Base-by-base conservation (phyloP, 257 asterid species). In the Solanum peruvianum region DNA sequence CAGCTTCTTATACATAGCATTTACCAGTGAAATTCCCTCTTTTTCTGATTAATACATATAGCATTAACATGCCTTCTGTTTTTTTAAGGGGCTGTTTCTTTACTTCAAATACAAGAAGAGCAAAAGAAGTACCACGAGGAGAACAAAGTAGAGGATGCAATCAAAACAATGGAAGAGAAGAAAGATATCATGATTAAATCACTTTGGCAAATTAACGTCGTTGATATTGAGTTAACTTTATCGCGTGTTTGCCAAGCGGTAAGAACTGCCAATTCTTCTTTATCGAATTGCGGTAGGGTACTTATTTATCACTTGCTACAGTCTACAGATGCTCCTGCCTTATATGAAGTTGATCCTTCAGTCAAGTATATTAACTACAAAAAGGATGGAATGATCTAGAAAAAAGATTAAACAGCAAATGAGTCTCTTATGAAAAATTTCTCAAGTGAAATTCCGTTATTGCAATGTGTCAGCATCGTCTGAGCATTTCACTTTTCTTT, bases 181-280 rank as follows among this genome's bases (percentile, higher is more conserved):
- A 92, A 93, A 87, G 95, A 93, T 37, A 92, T 89, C 4, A 92
- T 94, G 88, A 87, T 96, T 44, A 88, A 93, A 87, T 94, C 97
- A 83, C 95, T 96, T 84, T 96, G 98, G 98, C 92, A 91, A 86
- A 93, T 94, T 88, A 96, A 96, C 33, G 96, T 94, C 69, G 93
- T 90, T n/a, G 98, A 96, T 90, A 94, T 94, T n/a, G 98, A 96
- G 87, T 88, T 69, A 71, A 96, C 98, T 23, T 62, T 94, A 39
- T 92, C 93, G 3, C 96, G 70, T 83, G 98, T 96, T 42, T 94
- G 98, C 86, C 94, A 94, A 91, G 94, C 92, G 14, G 98, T 94
- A 92, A 91, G 95, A 86, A 82, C 87, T n/a, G 12, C 37, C 58
- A 41, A 41, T 41, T 88, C 35, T 47, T 31, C 11, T 15, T 76